A percentile compares a stretch with the other conserved stretches of the same genome.
phyloP scores from a whole-genome alignment of 169 alveolate species.

The Plasmodium coatneyi region DNA sequence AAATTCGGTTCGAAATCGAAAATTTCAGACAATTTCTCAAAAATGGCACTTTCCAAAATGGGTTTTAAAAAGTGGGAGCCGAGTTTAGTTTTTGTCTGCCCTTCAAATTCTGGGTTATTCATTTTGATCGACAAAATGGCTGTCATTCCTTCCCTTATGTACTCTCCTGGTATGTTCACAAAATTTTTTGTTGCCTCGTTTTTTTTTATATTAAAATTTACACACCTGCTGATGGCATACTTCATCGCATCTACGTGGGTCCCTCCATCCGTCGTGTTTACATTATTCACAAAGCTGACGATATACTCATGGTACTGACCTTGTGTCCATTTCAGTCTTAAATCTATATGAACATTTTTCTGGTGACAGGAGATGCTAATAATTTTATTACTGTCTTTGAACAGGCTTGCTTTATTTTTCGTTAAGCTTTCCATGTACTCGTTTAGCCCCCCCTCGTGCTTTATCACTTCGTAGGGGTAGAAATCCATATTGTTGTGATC shows the following conservation, averaged over 20 bases:
- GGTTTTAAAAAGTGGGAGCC: constrained; percentile 82
- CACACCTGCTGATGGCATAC: constrained; percentile 81
- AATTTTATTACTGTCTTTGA: constrained; percentile 48
- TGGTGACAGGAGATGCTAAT: constrained; percentile 58
- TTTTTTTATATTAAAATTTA: constrained; percentile 22
- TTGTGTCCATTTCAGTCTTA: constrained; percentile 77
- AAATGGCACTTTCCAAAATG: constrained; percentile 80
- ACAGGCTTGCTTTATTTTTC: constrained; percentile 39
- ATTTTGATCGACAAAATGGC: constrained; percentile 85
- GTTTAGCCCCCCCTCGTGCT: constrained; percentile 67
- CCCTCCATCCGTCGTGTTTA: constrained; percentile 86
- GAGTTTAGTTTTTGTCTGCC: constrained; percentile 89
- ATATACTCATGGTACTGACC: constrained; percentile 80
- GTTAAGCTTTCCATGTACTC: constrained; percentile 62
- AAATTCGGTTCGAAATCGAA: constrained; percentile 83
- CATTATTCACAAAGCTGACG: constrained; percentile 85
- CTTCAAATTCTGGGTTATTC: constrained; percentile 88
- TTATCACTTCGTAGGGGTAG: constrained; percentile 57
- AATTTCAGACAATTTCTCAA: constrained; percentile 80
- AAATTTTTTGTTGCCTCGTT: constrained; percentile 56
- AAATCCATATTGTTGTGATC: constrained; percentile 7
- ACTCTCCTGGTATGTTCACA: constrained; percentile 84
- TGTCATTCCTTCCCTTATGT: constrained; percentile 85
- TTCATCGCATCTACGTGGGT: constrained; percentile 88
- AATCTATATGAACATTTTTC: constrained; percentile 62